A percentile compares a stretch with the other conserved stretches of the same genome.
Conservation (phyloP, 805 yeast genomes). For the Candida succiphila region DNA sequence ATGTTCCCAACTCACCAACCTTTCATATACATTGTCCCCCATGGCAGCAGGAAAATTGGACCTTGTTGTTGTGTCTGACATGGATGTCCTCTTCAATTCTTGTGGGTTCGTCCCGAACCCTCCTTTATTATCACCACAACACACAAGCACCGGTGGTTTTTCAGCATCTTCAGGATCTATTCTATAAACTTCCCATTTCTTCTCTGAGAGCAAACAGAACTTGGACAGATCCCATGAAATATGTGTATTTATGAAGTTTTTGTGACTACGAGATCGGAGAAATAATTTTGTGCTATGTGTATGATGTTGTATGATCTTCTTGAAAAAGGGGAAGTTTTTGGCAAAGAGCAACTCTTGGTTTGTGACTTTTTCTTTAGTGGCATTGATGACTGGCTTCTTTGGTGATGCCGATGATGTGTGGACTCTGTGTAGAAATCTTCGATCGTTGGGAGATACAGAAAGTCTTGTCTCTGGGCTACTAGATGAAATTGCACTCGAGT, state of each 20-base stretch:
- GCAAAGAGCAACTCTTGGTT: slow-evolving; percentile 57
- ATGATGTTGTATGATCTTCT: slow-evolving; percentile 46
- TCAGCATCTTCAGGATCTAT: slow-evolving; percentile 33
- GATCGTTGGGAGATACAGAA: no score
- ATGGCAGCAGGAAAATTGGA: slow-evolving; percentile 19
- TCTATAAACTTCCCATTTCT: slow-evolving; percentile 66
- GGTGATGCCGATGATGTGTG: no score
- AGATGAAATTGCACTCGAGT: no score
- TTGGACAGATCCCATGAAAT: slow-evolving; percentile 54
- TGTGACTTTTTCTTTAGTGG: slow-evolving; percentile 4
- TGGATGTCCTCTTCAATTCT: slow-evolving; percentile 17
- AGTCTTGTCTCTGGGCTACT: no score
- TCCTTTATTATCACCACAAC: slow-evolving; percentile 62
- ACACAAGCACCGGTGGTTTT: slow-evolving; percentile 43
- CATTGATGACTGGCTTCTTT: not conserved
- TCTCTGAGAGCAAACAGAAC: slow-evolving; percentile 57
- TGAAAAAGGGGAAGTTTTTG: slow-evolving; percentile 74
- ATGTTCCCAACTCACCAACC: slow-evolving; percentile 47
- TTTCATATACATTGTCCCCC: slow-evolving; percentile 21
- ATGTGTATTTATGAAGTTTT: slow-evolving; percentile 44
- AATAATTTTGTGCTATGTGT: slow-evolving; percentile 41
- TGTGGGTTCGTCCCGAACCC: slow-evolving; percentile 51
- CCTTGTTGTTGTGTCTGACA: slow-evolving; percentile 13
- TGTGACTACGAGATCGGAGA: slow-evolving; percentile 28
- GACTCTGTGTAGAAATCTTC: no score